Conservation (phyloP, 2,329 filamentous ascomycete genomes). For the Myriosclerotinia duriaeana region DNA sequence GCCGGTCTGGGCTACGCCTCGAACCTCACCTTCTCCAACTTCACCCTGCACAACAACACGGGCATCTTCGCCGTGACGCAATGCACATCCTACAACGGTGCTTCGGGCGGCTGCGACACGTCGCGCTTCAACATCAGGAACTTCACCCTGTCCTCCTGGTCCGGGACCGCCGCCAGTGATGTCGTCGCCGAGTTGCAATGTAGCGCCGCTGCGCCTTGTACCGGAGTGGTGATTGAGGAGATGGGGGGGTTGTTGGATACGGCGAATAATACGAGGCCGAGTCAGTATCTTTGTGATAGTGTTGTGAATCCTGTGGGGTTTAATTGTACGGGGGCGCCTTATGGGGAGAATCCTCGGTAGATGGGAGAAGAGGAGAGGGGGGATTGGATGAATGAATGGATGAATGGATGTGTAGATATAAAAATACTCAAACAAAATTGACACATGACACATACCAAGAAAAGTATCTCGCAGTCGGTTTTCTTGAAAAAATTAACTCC, state of each 20-base stretch:
- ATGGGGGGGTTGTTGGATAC: conserved; percentile 16
- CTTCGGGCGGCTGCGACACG: conserved; percentile 44
- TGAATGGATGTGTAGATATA: background rate
- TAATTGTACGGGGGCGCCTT: conserved; percentile 20
- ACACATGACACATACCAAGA: background rate
- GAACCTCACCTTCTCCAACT: conserved; percentile 18
- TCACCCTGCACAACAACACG: conserved; percentile 14
- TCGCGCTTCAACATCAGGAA: conserved; percentile 44
- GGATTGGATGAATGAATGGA: background rate
- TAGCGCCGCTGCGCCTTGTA: conserved; percentile 35
- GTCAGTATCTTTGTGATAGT: conserved; percentile 18
- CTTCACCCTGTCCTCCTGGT: conserved; percentile 34
- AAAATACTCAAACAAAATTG: background rate
- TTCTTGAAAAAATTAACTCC: background rate
- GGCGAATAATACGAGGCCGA: conserved; percentile 15
- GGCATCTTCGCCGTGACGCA: conserved; percentile 42
- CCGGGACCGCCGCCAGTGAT: conserved; percentile 27
- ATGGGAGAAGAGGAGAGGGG: too few species aligned
- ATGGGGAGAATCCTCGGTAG: conserved; percentile 22
- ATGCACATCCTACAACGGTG: conserved; percentile 44
- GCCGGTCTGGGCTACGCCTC: conserved; percentile 49
- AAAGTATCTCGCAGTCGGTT: background rate
- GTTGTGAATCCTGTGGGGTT: background rate
- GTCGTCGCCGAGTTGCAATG: conserved; percentile 40
- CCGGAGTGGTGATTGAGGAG: background rate